Percentiles rank a stretch among this genome's conserved stretches.
Conservation (phyloP, 2,329 filamentous ascomycete genomes). For the Pestalotiopsis sp. region DNA sequence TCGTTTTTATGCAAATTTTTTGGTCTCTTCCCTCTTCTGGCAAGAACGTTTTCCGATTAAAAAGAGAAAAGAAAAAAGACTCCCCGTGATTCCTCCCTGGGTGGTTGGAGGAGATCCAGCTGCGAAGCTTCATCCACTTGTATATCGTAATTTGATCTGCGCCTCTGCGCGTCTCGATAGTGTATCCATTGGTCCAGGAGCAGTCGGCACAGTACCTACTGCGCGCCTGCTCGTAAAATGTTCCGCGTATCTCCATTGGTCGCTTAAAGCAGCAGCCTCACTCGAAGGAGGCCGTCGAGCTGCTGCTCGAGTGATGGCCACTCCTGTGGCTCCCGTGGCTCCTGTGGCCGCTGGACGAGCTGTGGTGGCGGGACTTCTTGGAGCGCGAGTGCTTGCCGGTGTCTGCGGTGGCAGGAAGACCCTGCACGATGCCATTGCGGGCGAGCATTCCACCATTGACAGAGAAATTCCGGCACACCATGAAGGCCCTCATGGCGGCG, state of each 20-base stretch:
- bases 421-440: slow-evolving; percentile 69
- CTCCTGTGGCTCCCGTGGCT: slow-evolving; percentile 48
- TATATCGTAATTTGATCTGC: slow-evolving; percentile 32
- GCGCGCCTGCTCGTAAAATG: neutral
- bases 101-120: slow-evolving; percentile 27
- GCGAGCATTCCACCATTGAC: slow-evolving; percentile 92
- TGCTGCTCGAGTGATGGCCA: slow-evolving; percentile 64
- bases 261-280: slow-evolving; percentile 32
- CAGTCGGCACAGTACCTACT: neutral
- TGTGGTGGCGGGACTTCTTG: slow-evolving; percentile 54
- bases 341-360: slow-evolving; percentile 47
- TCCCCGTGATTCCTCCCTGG: slow-evolving; percentile 31
- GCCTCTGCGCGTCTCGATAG: slow-evolving; percentile 15
- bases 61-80: slow-evolving; percentile 18
- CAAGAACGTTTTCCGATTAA: slow-evolving; percentile 28
- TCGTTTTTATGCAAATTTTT: slow-evolving; percentile 37
- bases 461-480: slow-evolving; percentile 97
- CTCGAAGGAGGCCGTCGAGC: slow-evolving; percentile 62
- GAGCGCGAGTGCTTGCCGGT: slow-evolving; percentile 43
- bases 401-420: slow-evolving; percentile 56
- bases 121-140: slow-evolving; percentile 39
- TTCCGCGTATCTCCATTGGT: slow-evolving; percentile 2
- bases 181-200: slow-evolving; percentile 24
- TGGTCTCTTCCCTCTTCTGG: slow-evolving; percentile 28
- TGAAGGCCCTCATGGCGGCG: slow-evolving; percentile 93